Conservation (phyloP, 108 stramenopile genomes). For the Nannochloropsis gaditana region DNA sequence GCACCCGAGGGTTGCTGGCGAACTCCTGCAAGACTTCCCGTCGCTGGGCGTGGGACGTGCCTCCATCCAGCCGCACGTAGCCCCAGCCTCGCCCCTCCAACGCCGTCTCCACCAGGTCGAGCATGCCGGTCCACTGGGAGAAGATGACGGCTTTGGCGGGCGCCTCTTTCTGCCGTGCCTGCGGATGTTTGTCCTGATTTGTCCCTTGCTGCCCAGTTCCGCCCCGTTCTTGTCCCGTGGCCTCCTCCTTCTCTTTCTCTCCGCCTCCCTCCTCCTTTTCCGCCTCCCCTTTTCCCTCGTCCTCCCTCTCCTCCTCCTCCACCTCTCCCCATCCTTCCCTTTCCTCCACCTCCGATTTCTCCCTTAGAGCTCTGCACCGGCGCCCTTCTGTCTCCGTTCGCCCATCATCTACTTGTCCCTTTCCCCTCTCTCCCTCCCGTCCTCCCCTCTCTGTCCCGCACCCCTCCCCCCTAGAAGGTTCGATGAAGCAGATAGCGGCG, state of each 20-base stretch:
- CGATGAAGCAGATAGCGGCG: too few relatives aligned
- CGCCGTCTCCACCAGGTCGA: conserved; percentile 44
- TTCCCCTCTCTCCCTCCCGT: conserved; percentile 1
- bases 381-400: not conserved
- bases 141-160: conserved; percentile 39
- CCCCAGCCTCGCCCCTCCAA: conserved; percentile 28
- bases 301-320: not conserved
- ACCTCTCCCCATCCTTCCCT: not conserved
- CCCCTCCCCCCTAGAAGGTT: not conserved
- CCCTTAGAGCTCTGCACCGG: conserved; percentile 9
- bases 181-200: not conserved
- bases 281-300: not conserved
- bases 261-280: not conserved
- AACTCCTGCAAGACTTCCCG: conserved; percentile 41
- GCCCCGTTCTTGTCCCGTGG: not conserved
- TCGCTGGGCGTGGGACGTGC: conserved; percentile 35
- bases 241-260: not conserved
- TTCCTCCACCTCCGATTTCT: not conserved
- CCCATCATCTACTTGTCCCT: not conserved
- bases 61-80: conserved; percentile 44
- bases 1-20: conserved; percentile 27
- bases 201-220: not conserved
- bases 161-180: not conserved
- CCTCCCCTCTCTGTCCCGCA: not conserved
- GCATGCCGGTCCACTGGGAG: conserved; percentile 52